Evolutionary conservation across 192 early-diverging fungal genomes (phyloP).

Genomic region (Coemansia umbellata): DNA sequence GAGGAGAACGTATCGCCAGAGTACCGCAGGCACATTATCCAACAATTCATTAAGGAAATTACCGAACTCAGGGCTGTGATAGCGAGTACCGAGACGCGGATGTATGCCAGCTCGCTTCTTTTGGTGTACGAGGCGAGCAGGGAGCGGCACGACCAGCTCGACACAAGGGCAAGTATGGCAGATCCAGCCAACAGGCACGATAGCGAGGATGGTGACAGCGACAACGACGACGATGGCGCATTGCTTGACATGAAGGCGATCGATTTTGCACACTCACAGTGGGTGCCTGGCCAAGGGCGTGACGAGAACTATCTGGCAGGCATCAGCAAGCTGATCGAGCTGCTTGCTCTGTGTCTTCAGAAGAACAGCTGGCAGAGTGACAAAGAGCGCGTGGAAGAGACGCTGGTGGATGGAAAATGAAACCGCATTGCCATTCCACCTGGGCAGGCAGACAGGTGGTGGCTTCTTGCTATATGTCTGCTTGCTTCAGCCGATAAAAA

Average conservation of each 20-base stretch:
- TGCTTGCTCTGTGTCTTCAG: constrained; percentile 46
- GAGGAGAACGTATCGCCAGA: constrained; percentile 39
- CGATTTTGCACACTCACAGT: constrained; percentile 88
- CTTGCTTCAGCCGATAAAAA: too few species aligned
- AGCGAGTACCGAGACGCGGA: constrained; percentile 51
- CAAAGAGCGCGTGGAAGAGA: neutral
- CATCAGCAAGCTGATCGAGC: constrained; percentile 54
- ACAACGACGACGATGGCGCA: constrained; percentile 17
- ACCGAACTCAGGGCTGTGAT: constrained; percentile 57
- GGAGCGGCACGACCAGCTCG: constrained; percentile 48
- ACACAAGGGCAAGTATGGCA: constrained; percentile 20
- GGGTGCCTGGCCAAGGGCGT: constrained; percentile 55
- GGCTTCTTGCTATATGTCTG: too few species aligned
- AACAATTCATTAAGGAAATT: constrained; percentile 59
- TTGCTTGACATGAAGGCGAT: constrained; percentile 70
- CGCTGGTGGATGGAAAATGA: neutral
- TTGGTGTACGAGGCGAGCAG: constrained; percentile 76
- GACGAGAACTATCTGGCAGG: constrained; percentile 71
- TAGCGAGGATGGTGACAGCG: constrained; percentile 5
- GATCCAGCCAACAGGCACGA: neutral
- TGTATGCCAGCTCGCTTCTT: constrained; percentile 74
- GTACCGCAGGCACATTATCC: constrained; percentile 55
- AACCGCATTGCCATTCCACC: too few species aligned
- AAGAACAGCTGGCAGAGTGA: neutral
- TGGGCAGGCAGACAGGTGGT: neutral